phyloP scores from a whole-genome alignment of 768 basidiomycete genomes.

The Clitopilus hobsonii region DNA sequence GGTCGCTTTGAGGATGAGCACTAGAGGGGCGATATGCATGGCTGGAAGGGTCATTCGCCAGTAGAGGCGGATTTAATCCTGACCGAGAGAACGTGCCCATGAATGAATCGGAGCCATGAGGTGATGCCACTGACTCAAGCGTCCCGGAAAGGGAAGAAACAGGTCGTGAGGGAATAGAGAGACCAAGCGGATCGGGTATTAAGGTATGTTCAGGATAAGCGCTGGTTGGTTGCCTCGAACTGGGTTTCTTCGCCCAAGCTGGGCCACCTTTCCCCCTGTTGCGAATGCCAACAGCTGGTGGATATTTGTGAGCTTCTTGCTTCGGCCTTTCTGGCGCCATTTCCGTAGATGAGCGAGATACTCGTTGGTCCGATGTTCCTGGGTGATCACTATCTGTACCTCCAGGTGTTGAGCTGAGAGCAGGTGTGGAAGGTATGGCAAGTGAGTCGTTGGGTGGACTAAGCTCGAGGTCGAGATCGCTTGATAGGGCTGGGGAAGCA shows the following conservation, averaged over 20 bases:
- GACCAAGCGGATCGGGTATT: neutral
- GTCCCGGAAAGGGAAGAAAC: neutral
- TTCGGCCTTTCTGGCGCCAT: conserved; percentile 6
- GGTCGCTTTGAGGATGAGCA: neutral
- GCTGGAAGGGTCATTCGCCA: neutral
- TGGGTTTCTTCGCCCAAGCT: conserved; percentile 9
- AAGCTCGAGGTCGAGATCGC: neutral
- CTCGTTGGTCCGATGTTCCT: neutral
- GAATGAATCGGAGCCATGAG: neutral
- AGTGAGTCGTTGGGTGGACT: neutral
- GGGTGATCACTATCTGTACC: neutral
- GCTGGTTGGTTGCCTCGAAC: neutral
- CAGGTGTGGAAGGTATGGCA: neutral
- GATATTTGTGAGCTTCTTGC: conserved; percentile 33
- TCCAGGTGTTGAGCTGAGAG: neutral
- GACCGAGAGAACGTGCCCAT: neutral
- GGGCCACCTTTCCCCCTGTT: conserved; percentile 32
- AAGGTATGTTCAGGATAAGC: neutral
- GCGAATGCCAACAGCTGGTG: conserved; percentile 43
- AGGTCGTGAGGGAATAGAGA: neutral
- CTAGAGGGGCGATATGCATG: neutral
- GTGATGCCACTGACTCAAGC: neutral
- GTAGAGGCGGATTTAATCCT: neutral
- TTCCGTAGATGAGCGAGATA: neutral
- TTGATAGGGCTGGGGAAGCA: neutral